Conservation (phyloP, 2,329 filamentous ascomycete genomes). For the Calonectria pauciramosa region DNA sequence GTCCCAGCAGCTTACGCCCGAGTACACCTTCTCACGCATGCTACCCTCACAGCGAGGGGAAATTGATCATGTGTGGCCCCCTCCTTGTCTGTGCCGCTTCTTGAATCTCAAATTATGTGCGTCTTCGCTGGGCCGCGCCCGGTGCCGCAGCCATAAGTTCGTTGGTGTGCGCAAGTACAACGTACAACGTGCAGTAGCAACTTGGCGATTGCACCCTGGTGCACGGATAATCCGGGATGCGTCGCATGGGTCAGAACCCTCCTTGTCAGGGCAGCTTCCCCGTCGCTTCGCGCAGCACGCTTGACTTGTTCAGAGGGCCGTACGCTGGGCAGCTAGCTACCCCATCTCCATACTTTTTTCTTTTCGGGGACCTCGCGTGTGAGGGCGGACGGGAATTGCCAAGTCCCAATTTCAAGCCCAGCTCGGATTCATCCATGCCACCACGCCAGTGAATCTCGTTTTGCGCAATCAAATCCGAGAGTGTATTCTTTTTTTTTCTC, state of each 20-base stretch:
- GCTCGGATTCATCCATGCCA: not conserved
- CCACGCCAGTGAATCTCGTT: not conserved
- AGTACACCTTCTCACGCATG: not conserved
- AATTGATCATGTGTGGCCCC: conserved; percentile 17
- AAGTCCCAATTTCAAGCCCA: conserved; percentile 6
- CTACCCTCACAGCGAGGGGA: conserved; percentile 1
- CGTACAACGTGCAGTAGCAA: conserved; percentile 15
- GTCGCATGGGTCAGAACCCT: conserved; percentile 27
- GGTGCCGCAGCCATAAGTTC: conserved; percentile 5
- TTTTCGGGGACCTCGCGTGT: conserved; percentile 16
- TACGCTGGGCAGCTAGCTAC: conserved; percentile 5
- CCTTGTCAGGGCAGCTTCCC: conserved; percentile 24
- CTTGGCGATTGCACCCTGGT: conserved; percentile 15
- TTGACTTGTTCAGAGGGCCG: conserved; percentile 6
- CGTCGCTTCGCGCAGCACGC: conserved; percentile 15
- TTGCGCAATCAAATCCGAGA: not conserved
- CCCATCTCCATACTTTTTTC: conserved; percentile 11
- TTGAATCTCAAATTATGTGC: conserved; percentile 12
- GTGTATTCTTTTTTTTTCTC: not conserved
- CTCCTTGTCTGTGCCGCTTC: not conserved
- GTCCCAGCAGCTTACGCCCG: conserved; percentile 10
- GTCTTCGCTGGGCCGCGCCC: not conserved
- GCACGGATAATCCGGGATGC: conserved; percentile 27
- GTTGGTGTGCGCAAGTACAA: conserved; percentile 20
- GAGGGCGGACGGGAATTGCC: not conserved